These are phyloP conservation scores for Pseudonectria buxi DNA, from an alignment of 2,329 filamentous ascomycete species.

Conservation along the genomic window DNA sequence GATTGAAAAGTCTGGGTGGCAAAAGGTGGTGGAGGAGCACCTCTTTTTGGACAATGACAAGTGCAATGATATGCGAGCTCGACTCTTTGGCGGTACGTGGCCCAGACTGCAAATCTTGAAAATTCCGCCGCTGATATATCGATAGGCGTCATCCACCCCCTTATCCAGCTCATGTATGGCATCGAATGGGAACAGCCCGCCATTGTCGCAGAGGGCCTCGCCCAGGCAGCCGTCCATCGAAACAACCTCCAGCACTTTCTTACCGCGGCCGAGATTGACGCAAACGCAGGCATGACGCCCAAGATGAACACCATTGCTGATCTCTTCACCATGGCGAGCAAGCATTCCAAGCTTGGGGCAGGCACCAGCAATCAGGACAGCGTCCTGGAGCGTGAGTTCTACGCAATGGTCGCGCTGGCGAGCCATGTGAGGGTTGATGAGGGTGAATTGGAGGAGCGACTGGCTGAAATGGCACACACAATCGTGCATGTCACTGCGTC, in stretches of 20 bases:
- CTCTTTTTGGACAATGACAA: constrained; percentile 60
- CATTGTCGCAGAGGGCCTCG: constrained; percentile 72
- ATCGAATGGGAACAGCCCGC: constrained; percentile 77
- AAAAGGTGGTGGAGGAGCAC: constrained; percentile 56
- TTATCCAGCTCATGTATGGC: constrained; percentile 81
- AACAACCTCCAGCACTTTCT: constrained; percentile 51
- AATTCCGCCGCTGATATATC: neutral
- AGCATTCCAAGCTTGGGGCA: constrained; percentile 47
- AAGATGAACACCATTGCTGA: constrained; percentile 32
- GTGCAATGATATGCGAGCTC: constrained; percentile 61
- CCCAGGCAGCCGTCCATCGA: constrained; percentile 66
- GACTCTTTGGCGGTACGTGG: constrained; percentile 55
- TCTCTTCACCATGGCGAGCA: constrained; percentile 52
- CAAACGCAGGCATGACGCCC: constrained; percentile 7
- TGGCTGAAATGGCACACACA: constrained; percentile 62
- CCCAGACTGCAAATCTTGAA: constrained; percentile 1
- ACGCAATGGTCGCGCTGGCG: constrained; percentile 57
- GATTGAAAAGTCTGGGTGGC: constrained; percentile 56
- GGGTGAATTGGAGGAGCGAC: constrained; percentile 49
- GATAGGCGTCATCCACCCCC: constrained; percentile 63
- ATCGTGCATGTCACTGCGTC: constrained; percentile 41
- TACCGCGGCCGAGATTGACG: constrained; percentile 41
- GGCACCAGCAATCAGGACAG: constrained; percentile 64
- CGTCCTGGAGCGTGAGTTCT: constrained; percentile 53
- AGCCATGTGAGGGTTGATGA: constrained; percentile 50